Evolutionary conservation across 768 basidiomycete species (phyloP).

Genomic region (Naganishia onofrii): DNA sequence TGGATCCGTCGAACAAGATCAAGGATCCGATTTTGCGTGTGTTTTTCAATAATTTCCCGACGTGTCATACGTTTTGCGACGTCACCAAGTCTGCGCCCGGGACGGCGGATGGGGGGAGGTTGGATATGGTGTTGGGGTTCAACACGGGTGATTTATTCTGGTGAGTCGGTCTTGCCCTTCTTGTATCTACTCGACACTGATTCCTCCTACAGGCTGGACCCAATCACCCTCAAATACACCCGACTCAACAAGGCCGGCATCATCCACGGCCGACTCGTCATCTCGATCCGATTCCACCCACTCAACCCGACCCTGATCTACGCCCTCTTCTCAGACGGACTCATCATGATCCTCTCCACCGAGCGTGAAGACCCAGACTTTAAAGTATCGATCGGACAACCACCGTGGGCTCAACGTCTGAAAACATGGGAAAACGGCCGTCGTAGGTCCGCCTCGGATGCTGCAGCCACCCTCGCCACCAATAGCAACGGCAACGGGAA

Average conservation of each 20-base stretch:
- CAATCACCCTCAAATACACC: slow-evolving; percentile 46
- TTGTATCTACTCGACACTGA: not conserved
- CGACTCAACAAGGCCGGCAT: slow-evolving; percentile 52
- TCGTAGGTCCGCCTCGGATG: not conserved
- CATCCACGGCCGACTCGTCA: slow-evolving; percentile 46
- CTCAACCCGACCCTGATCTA: slow-evolving; percentile 34
- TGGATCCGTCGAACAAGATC: not conserved
- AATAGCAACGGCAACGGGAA: not conserved
- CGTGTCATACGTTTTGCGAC: slow-evolving; percentile 83
- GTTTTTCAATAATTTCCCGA: slow-evolving; percentile 80
- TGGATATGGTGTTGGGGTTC: slow-evolving; percentile 90
- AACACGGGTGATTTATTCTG: slow-evolving; percentile 91
- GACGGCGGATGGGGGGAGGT: slow-evolving; percentile 40
- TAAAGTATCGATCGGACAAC: slow-evolving; percentile 30
- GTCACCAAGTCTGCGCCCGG: slow-evolving; percentile 65
- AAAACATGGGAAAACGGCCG: slow-evolving; percentile 19
- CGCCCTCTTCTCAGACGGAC: slow-evolving; percentile 40
- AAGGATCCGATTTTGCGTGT: slow-evolving; percentile 84
- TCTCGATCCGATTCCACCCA: slow-evolving; percentile 35
- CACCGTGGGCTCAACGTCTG: slow-evolving; percentile 44
- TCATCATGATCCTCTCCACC: slow-evolving; percentile 41
- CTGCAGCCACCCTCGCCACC: not conserved
- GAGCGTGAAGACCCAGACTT: slow-evolving; percentile 46
- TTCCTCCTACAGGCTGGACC: slow-evolving; percentile 59
- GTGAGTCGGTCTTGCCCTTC: slow-evolving; percentile 44